A percentile compares a stretch with the other conserved stretches of the same genome.
Evolutionary conservation across 768 basidiomycete species (phyloP).

Genomic region (Lactarius tabidus): DNA sequence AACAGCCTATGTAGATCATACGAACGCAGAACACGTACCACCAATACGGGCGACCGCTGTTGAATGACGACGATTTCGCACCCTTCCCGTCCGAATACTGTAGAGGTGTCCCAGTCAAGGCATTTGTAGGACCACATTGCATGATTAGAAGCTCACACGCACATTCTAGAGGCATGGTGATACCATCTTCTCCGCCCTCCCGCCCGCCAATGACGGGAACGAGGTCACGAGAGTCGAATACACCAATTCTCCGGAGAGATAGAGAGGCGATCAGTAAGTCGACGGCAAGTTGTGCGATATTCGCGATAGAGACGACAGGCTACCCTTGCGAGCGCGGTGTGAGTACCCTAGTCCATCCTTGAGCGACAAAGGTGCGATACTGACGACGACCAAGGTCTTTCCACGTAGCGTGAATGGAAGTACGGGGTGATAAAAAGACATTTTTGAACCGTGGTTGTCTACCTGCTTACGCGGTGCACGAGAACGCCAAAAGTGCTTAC

Average conservation of each 20-base stretch:
- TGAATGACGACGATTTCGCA: constrained; percentile 60
- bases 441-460: background rate
- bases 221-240: constrained; percentile 57
- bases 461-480: background rate
- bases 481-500: background rate
- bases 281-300: constrained; percentile 72
- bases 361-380: constrained; percentile 2
- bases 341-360: background rate
- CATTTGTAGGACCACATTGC: constrained; percentile 8
- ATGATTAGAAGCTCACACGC: constrained; percentile 35
- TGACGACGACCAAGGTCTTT: constrained; percentile 19
- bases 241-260: constrained; percentile 54
- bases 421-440: constrained; percentile 21
- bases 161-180: constrained; percentile 74
- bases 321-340: constrained; percentile 28
- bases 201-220: constrained; percentile 71
- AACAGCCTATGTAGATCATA: background rate
- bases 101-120: constrained; percentile 1
- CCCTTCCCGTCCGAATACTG: constrained; percentile 61
- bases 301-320: constrained; percentile 78
- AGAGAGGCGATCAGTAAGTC: constrained; percentile 72
- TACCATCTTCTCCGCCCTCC: constrained; percentile 54
- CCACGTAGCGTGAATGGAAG: constrained; percentile 6
- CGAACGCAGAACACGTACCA: constrained; percentile 41
- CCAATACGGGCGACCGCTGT: constrained; percentile 75